Evolutionary conservation across 208 protist genomes (phyloP), one percentile per base, ranked within the genome.

Genomic region (Leishmania turanica): DNA sequence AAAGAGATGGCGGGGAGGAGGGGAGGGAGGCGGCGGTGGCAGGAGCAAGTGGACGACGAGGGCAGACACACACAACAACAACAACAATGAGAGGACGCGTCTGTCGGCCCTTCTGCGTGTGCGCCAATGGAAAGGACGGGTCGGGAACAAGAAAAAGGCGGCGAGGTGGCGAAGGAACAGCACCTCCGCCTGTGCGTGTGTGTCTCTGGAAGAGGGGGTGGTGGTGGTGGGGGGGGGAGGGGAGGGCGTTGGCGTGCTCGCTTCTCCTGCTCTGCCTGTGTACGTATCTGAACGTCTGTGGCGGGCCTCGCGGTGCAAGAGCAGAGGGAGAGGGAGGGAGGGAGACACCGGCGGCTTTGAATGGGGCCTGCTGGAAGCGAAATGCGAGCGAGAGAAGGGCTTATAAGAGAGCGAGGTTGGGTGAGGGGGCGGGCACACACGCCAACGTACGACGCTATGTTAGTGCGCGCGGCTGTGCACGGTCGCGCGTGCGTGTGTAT

Each of bases 401-500:
- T 24, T 66, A 15, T 3, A 19, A 21, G n/a, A 15, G 13, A 31
- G 60, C 60, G 60, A n/a, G n/a, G 27, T 15, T 37, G 60, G 60
- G 60, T 37, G 60, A 6, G 51, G 60, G 13, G 27, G 60, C 60
- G n/a, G 24, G 60, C 8, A 31, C 60, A 31, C 60, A 66, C 60
- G 11, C n/a, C 0, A 37, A 37, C 60, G 60, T 19, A 66, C 60
- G 60, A 66, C 6, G 60, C n/a, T 66, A 7, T 37, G 31, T 66
- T 9, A n/a, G n/a, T 37, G 31, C n/a, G 31, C 37, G 31, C 17
- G 4, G 7, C 11, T 66, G 19, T 71, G 5, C 15, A 47, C 79
- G 49, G 72, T 2, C 65, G 45, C 54, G 60, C 49, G 54, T 78
- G 66, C 24, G 60, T 83, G 65, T 78, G 53, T 83, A 31, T 71